These are phyloP conservation scores for Mimosa bimucronata DNA, from an alignment of 306 rosid species.

Conservation along the genomic window DNA sequence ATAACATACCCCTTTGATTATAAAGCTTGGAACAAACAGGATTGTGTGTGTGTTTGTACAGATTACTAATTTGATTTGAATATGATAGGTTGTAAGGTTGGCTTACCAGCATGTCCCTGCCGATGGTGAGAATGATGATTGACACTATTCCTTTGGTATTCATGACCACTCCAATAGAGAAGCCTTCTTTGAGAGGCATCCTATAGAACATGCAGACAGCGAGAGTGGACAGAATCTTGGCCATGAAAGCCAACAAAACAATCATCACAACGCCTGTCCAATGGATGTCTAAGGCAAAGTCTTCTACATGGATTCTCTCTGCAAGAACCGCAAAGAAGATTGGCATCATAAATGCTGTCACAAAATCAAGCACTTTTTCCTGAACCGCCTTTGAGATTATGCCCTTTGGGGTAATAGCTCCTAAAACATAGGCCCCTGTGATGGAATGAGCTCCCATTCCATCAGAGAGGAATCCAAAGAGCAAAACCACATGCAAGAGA, in stretches of 20 bases:
- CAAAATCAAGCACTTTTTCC: conserved; percentile 45
- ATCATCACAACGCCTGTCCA: conserved; percentile 25
- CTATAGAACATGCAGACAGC: conserved; percentile 17
- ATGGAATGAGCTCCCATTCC: conserved; percentile 42
- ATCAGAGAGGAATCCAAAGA: conserved; percentile 31
- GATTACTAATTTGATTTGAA: neutral
- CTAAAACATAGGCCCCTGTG: conserved; percentile 45
- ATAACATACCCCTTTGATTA: neutral
- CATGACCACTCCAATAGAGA: conserved; percentile 47
- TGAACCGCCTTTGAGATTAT: conserved; percentile 36
- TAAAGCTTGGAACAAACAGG: neutral
- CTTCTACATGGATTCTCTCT: conserved; percentile 24
- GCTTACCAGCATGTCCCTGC: conserved; percentile 48
- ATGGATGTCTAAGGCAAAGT: neutral
- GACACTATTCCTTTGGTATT: conserved; percentile 49
- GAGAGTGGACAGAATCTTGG: conserved; percentile 33
- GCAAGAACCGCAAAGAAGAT: conserved; percentile 39
- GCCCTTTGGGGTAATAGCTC: conserved; percentile 43
- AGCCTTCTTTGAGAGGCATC: conserved; percentile 40
- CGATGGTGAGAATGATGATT: conserved; percentile 33
- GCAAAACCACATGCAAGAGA: conserved; percentile 39
- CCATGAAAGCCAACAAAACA: conserved; percentile 34
- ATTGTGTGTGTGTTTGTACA: neutral
- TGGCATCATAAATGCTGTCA: conserved; percentile 45
- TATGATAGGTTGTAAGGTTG: conserved; percentile 9